Evolutionary conservation across 2,329 filamentous ascomycete species (phyloP), one percentile per base, ranked within the genome.

Genomic region (Talaromyces sp.): DNA sequence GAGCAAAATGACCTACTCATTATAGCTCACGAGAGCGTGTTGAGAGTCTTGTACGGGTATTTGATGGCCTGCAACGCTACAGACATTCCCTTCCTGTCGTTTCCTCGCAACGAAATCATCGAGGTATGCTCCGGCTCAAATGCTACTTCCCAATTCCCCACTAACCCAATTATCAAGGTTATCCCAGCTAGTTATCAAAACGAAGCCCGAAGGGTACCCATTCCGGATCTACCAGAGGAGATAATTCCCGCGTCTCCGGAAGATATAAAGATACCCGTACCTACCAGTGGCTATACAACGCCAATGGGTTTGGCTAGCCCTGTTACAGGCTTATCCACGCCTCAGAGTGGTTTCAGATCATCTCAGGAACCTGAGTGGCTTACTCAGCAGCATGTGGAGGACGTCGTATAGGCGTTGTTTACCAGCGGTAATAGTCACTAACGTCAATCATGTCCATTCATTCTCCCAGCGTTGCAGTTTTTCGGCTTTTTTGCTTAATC

Each of bases 141-240:
- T 21, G 5, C 7, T 43, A 21, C 57, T 39, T 56, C 55, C 37
- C 28, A 22, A 40, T 15, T 55, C 39, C 54, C 57, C 66, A 57
- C 60, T 48, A 28, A 53, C 51, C 36, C 25, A 19, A 51, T 22
- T n/a, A 17, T 25, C 57, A 84, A n/a, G 84, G 97, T 99, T 70
- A 95, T 97, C 60, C 95, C 94, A 2, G 92, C 93, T 17, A 93
- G 91, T 33, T 99, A 99, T 75, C 94, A 97, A 77, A 99, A 99
- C 70, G 89, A 94, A 73, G 90, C 93, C 19, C 94, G 90, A 72
- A 86, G 91, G 59, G 91, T 99, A 66, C 86, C 89, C 66, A 96
- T 99, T 62, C 88, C 89, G 2, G 80, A 79, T 58, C 78, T 89
- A 7, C 82, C 83, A 2, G 75, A 80, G 28, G 78, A 83, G 52